phyloP scores from a whole-genome alignment of 805 yeast species.

The Schizosaccharomyces cryophilus region DNA sequence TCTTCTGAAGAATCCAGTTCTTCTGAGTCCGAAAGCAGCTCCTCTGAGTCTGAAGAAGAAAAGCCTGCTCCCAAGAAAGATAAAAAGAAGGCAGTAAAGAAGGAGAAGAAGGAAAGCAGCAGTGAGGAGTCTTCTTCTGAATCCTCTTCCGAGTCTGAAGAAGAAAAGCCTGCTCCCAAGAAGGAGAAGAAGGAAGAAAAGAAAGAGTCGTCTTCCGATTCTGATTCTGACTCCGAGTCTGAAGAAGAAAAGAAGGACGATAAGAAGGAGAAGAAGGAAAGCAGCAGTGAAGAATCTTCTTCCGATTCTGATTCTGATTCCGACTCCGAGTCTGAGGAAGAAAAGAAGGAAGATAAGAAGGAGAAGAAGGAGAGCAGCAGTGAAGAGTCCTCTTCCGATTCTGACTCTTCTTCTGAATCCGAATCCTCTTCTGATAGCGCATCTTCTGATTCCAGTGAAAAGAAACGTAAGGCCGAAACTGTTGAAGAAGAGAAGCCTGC shows the following conservation, averaged over 20 bases:
- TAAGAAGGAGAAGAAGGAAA: slow-evolving; percentile 10
- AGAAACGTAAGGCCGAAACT: slow-evolving; percentile 6
- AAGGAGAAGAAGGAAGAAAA: not conserved
- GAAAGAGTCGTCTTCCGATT: not conserved
- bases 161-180: not conserved
- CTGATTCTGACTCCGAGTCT: not conserved
- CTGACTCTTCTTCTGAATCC: slow-evolving; percentile 7
- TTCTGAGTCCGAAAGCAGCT: slow-evolving; percentile 13
- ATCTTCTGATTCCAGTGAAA: slow-evolving; percentile 10
- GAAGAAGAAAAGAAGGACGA: not conserved
- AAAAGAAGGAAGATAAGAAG: slow-evolving; percentile 4
- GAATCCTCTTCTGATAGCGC: slow-evolving; percentile 10
- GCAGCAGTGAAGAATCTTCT: slow-evolving; percentile 6
- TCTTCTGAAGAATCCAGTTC: slow-evolving; percentile 4
- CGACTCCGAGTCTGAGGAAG: slow-evolving; percentile 3
- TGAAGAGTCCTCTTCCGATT: slow-evolving; percentile 13
- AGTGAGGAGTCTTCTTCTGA: not conserved
- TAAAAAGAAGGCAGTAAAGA: not conserved
- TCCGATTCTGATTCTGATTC: slow-evolving; percentile 4
- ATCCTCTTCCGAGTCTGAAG: not conserved
- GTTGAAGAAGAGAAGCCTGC: slow-evolving; percentile 6
- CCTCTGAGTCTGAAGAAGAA: slow-evolving; percentile 10
- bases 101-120: not conserved
- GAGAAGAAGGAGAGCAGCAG: slow-evolving; percentile 6
- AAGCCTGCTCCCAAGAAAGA: slow-evolving; percentile 1